Base-by-base conservation (phyloP, 768 basidiomycete species). In the Rhizopogon roseolus region DNA sequence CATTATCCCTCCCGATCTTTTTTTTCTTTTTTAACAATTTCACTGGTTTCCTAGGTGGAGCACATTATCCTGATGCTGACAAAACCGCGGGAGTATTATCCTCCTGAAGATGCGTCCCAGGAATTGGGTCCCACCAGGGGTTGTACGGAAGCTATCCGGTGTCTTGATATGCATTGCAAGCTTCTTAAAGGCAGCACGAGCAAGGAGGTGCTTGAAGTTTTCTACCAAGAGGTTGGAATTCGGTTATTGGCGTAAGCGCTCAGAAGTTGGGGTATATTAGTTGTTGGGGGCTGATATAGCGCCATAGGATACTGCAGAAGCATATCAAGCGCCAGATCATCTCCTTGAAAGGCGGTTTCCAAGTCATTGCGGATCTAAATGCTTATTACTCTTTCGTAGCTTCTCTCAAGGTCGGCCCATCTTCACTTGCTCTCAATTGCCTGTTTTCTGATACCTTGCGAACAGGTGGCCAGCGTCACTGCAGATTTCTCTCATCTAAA, bases 241-340 rank as follows among this genome's bases (percentile, higher is more conserved):
- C 84, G 97, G 37, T 67, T 94, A 9, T 85, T 92, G 60, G 82
- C 78, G 93, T 93, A 53, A 60, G 87, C 77, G 14, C 57, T 72
- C 36, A 68, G 68, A 27, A 60, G 57, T 70, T 71, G 46, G 36
- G 60, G n/a, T n/a, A 57, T 7, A 19, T 32, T 16, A 2, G n/a
- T 9, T 42, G 11, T 28, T 28, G 13, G 29, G 41, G 32, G 32
- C 39, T 22, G 34, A 34, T 42, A 25, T 51, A 29, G 22, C 3
- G 14, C 49, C 43, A 1, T 57, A 96, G 95, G 16, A 95, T 98
- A 63, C 67, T 98, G 32, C 94, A 98, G 65, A 93, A 96, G 61
- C 96, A 98, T 62, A 86, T 98, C 68, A 98, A 99, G 66, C 81
- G 94, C 1, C 94, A 98, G 66, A 99, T 98, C 62, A 94, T 98